Conservation (phyloP, 129 eudicot species). For the Erigeron canadensis region DNA sequence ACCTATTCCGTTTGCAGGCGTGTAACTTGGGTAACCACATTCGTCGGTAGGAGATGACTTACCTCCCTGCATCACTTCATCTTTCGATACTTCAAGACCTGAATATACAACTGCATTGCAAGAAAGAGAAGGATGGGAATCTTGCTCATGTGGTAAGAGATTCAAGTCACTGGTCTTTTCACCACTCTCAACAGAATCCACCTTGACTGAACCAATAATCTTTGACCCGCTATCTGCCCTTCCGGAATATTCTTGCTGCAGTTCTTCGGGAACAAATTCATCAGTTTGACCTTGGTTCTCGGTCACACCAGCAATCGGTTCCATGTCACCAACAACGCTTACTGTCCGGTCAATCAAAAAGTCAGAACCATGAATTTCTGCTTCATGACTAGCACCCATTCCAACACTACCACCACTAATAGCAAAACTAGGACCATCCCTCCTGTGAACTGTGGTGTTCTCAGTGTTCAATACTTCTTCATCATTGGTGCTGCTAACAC, state of each 20-base stretch:
- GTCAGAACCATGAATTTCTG: constrained; percentile 86
- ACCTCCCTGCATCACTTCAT: constrained; percentile 78
- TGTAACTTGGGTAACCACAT: constrained; percentile 57
- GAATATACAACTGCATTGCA: constrained; percentile 91
- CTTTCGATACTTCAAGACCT: constrained; percentile 82
- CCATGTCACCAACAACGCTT: constrained; percentile 84
- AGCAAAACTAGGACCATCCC: constrained; percentile 76
- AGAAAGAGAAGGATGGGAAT: constrained; percentile 80
- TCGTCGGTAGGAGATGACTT: constrained; percentile 66
- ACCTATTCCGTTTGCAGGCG: constrained; percentile 63
- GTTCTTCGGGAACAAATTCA: constrained; percentile 74
- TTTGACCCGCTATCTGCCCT: constrained; percentile 93
- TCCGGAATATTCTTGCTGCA: constrained; percentile 70
- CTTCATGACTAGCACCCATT: constrained; percentile 97
- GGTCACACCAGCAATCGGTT: constrained; percentile 67
- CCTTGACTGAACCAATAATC: constrained; percentile 76
- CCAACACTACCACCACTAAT: constrained; percentile 91
- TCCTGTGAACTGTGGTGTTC: constrained; percentile 53
- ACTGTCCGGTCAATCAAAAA: constrained; percentile 61
- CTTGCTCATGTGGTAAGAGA: constrained; percentile 50
- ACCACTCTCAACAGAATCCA: constrained; percentile 83
- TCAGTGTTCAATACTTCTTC: constrained; percentile 77
- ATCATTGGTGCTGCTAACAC: constrained; percentile 84
- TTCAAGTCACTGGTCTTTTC: constrained; percentile 67
- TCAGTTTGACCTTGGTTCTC: constrained; percentile 89